These are phyloP conservation scores for Diversispora eburnea DNA, from an alignment of 192 early-diverging fungal species.

Conservation along the genomic window DNA sequence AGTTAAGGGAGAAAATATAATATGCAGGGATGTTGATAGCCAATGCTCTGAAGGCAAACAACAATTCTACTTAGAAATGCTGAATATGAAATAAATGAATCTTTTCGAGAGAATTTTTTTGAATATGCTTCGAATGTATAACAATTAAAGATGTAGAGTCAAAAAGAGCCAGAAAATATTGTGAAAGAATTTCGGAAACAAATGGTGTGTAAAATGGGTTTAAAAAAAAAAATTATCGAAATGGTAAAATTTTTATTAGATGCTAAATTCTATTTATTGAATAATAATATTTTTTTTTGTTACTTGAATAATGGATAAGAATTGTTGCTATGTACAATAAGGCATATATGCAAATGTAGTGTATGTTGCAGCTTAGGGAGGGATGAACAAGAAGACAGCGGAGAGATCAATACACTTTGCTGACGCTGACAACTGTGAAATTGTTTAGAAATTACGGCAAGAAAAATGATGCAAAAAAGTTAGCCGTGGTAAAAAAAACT, in stretches of 20 bases:
- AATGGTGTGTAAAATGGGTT: background rate
- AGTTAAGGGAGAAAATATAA: background rate
- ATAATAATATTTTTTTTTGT: background rate
- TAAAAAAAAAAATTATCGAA: background rate
- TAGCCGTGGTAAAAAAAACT: background rate
- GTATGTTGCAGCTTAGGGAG: constrained; percentile 8
- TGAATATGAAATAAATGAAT: background rate
- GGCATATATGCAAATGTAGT: constrained; percentile 17
- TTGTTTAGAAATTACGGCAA: background rate
- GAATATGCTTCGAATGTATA: background rate
- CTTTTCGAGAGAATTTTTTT: background rate
- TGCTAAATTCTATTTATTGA: constrained; percentile 20
- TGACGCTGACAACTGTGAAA: background rate
- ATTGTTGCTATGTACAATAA: constrained; percentile 23
- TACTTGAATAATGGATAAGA: constrained; percentile 10
- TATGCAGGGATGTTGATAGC: constrained; percentile 5
- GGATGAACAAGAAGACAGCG: constrained; percentile 5
- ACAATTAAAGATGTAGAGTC: background rate
- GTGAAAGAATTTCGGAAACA: no score
- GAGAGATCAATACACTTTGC: constrained; percentile 22
- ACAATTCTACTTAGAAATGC: constrained; percentile 17
- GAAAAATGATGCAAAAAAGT: background rate
- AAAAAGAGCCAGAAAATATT: no score
- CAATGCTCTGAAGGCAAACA: constrained; percentile 21
- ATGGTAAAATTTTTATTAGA: background rate